phyloP scores from a whole-genome alignment of 1,284 basidiomycete genomes.

The Tranzscheliella williamsii region DNA sequence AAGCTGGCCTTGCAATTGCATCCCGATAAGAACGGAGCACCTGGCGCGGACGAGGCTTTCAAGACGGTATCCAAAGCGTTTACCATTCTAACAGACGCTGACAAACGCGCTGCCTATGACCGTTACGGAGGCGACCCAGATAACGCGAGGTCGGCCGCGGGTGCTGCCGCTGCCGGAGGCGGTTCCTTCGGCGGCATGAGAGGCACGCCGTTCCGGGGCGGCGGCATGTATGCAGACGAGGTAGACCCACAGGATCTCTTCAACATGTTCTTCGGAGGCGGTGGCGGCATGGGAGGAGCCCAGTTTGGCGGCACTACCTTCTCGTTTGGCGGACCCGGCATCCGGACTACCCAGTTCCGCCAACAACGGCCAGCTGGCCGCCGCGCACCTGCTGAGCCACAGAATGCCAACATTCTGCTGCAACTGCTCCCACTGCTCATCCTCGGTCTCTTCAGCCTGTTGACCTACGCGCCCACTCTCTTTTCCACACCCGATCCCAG shows the following conservation, averaged over 20 bases:
- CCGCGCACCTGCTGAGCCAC: slow-evolving; percentile 61
- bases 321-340: slow-evolving; percentile 54
- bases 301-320: slow-evolving; percentile 49
- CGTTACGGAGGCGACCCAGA: slow-evolving; percentile 83
- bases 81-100: slow-evolving; percentile 86
- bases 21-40: slow-evolving; percentile 97
- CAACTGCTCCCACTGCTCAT: slow-evolving; percentile 79
- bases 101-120: slow-evolving; percentile 89
- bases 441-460: slow-evolving; percentile 67
- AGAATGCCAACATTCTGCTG: slow-evolving; percentile 72
- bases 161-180: slow-evolving; percentile 59
- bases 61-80: slow-evolving; percentile 99
- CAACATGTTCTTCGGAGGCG: slow-evolving; percentile 97
- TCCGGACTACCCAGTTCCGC: slow-evolving; percentile 47
- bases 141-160: slow-evolving; percentile 72
- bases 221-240: slow-evolving; percentile 68
- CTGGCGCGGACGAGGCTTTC: slow-evolving; percentile 97
- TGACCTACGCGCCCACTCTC: slow-evolving; percentile 77
- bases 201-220: slow-evolving; percentile 21
- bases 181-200: slow-evolving; percentile 30
- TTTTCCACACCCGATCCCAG: slow-evolving; percentile 76
- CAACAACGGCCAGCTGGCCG: slow-evolving; percentile 27
- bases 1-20: slow-evolving; percentile 94
- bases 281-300: slow-evolving; percentile 59
- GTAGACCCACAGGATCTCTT: slow-evolving; percentile 94